phyloP scores from a whole-genome alignment of 768 basidiomycete species.

The Holtermannia corniformis region DNA sequence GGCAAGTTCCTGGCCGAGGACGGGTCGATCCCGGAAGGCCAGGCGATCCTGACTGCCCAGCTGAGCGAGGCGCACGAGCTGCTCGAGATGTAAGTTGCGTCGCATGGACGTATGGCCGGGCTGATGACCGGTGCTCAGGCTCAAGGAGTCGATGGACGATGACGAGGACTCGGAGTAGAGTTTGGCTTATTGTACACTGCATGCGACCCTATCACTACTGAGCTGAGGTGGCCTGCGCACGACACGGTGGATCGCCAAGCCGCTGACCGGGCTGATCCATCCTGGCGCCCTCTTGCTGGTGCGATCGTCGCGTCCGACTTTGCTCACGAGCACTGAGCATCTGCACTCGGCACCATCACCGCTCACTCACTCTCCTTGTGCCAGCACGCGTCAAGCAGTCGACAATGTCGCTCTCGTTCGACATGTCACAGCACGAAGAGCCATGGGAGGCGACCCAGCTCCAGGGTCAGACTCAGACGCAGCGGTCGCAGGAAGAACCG shows the following conservation, averaged over 20 bases:
- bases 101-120: not conserved
- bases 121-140: constrained; percentile 39
- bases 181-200: not conserved
- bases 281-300: too few relatives aligned
- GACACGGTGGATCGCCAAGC: too few relatives aligned
- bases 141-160: constrained; percentile 76
- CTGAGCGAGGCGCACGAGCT: constrained; percentile 93
- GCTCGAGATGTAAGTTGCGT: constrained; percentile 71
- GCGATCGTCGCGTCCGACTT: too few relatives aligned
- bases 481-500: not conserved
- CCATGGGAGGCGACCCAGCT: not conserved
- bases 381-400: too few relatives aligned
- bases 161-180: constrained; percentile 44
- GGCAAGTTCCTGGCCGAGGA: constrained; percentile 86
- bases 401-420: too few relatives aligned
- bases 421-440: not conserved
- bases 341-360: too few relatives aligned
- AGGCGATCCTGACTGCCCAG: constrained; percentile 92
- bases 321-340: too few relatives aligned
- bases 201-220: not conserved
- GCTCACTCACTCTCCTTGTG: too few relatives aligned
- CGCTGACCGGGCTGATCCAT: too few relatives aligned
- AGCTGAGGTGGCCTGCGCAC: not conserved
- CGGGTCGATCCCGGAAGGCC: constrained; percentile 85
- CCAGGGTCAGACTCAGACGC: not conserved